Percentiles rank a stretch among this genome's conserved stretches.
Evolutionary conservation across 129 eudicot species (phyloP).

Genomic region (Lactuca saligna): DNA sequence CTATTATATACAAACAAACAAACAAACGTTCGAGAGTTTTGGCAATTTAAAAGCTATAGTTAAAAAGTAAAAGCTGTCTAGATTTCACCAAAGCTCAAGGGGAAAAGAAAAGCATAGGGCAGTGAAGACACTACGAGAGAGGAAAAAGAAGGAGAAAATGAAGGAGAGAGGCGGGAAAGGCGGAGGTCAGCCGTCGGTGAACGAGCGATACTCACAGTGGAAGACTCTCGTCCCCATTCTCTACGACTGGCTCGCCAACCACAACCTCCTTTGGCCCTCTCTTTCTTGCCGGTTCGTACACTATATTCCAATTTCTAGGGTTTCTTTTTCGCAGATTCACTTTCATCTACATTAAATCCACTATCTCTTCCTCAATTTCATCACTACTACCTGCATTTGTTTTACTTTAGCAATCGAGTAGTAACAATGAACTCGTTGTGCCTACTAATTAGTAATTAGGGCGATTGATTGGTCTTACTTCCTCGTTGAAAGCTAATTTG

Average conservation of each 20-base stretch:
- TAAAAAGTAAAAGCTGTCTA: not conserved
- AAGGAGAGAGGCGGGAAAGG: constrained; percentile 44
- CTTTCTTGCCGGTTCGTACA: constrained; percentile 72
- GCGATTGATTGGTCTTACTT: not conserved
- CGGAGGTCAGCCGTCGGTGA: constrained; percentile 47
- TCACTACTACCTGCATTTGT: constrained; percentile 1
- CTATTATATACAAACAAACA: not conserved
- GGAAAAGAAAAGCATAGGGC: not conserved
- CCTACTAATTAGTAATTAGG: not conserved
- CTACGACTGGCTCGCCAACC: constrained; percentile 92
- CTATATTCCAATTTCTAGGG: constrained; percentile 23
- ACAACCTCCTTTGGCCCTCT: constrained; percentile 94
- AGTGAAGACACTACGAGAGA: constrained; percentile 1
- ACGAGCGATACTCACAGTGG: constrained; percentile 80
- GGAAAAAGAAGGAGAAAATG: constrained; percentile 9
- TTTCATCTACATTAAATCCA: not conserved
- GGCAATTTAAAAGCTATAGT: not conserved
- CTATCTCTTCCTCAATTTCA: not conserved
- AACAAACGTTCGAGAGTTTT: not conserved
- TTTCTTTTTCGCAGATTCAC: constrained; percentile 28
- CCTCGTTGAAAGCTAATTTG: not conserved
- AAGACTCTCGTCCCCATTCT: constrained; percentile 83
- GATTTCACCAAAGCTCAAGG: not conserved
- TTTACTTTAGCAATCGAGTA: not conserved
- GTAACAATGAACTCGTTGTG: not conserved